Percentiles rank a stretch among this genome's conserved stretches.
phyloP scores from a whole-genome alignment of 2,329 filamentous ascomycete genomes.

The Sporothrix curviconia region DNA sequence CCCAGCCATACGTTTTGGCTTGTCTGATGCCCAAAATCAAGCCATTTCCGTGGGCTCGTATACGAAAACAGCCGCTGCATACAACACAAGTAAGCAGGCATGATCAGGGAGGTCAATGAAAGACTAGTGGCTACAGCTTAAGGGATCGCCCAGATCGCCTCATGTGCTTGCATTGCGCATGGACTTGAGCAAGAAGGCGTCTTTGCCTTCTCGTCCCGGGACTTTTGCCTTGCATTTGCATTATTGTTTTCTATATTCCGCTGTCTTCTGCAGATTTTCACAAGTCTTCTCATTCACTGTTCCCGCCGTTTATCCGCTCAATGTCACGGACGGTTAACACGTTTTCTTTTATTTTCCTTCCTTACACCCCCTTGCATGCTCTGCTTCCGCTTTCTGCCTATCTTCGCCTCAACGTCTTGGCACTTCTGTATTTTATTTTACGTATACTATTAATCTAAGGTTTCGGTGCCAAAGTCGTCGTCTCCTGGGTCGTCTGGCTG shows the following conservation, averaged over 20 bases:
- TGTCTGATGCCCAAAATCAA: not conserved
- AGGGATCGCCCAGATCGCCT: not conserved
- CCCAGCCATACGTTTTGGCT: not conserved
- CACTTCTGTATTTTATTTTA: not conserved
- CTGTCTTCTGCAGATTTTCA: not conserved
- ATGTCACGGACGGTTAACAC: not conserved
- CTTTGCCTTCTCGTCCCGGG: not conserved
- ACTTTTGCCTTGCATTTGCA: not conserved
- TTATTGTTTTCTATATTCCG: not conserved
- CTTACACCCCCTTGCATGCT: not conserved
- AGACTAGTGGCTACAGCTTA: not conserved
- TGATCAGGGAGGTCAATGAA: not conserved
- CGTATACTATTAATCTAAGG: not conserved
- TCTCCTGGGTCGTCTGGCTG: not conserved
- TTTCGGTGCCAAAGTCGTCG: not conserved
- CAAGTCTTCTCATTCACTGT: not conserved
- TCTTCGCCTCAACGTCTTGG: slow-evolving; percentile 1
- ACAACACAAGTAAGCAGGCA: not conserved
- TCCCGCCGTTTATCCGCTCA: slow-evolving; percentile 1
- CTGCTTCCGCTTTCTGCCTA: not conserved
- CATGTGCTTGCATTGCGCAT: not conserved
- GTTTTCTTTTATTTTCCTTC: not conserved
- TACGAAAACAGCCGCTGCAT: not conserved
- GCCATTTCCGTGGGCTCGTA: not conserved
- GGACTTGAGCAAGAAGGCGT: not conserved